Base-by-base conservation (phyloP, 1,284 basidiomycete genomes). In the Cryptococcus amylolentus region DNA sequence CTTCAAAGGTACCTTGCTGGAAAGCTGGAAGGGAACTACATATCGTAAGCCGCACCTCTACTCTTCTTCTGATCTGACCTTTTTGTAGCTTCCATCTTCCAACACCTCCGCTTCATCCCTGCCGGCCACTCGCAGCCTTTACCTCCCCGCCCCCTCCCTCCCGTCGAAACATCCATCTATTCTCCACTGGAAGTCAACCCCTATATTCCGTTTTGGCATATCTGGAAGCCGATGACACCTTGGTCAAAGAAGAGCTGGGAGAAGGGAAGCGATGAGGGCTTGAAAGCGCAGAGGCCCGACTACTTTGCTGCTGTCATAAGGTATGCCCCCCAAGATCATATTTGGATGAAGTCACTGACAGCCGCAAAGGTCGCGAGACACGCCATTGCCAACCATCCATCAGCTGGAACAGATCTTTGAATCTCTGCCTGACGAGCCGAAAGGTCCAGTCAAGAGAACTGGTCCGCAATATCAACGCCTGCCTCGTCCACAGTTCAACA, bases 201-300 rank as follows among this genome's bases (percentile, higher is more conserved):
- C 0, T 96, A 93, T 73, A 80, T 84, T 50, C 82, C 89, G 20
- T 97, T 96, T 79, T 98, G 83, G 77, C 88, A 97, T 71, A 81
- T 94, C 4, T 97, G 95, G 81, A 95, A 96, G 68, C 95, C 95
- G 2, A 82, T 82, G 3, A 91, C 91, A 0, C 80, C 86, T 8
- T 96, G 74, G 72, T 71, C 70, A 8, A 73, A 73, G 48, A 57
- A 58, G 2, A 70, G 65, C 27, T 78, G 76, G 76, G 75, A 77
- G 43, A 64, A 65, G n/a, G 75, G 73, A 2, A 69, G 64, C 38
- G 46, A 52, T 0, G 57, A 60, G 5, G 74, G 76, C 2, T 48
- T 78, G 14, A 50, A 41, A 10, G 89, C 88, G 2, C 86, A 88
- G 5, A 81, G 82, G 1, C 92, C 95, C 5, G 92, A 97, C 75